Conservation (phyloP, 2,329 filamentous ascomycete genomes). For the Xylariaceae sp. region DNA sequence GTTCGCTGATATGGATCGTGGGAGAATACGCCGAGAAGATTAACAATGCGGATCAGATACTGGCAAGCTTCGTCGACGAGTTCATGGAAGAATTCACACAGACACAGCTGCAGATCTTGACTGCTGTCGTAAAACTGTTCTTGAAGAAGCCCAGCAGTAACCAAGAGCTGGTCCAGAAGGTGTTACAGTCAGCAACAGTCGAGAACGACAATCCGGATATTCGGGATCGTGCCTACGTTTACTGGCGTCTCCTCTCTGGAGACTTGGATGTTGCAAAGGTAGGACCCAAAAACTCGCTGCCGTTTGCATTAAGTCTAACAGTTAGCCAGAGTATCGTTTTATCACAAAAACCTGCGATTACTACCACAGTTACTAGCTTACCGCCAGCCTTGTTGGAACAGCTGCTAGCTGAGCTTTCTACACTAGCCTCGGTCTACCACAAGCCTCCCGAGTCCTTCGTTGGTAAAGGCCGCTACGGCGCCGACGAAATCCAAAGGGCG, state of each 20-base stretch:
- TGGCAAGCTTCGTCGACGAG: conserved; percentile 84
- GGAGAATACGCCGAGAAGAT: conserved; percentile 99
- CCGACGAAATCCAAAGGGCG: conserved; percentile 88
- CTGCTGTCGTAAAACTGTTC: conserved; percentile 95
- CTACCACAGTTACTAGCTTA: conserved; percentile 87
- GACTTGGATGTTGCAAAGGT: conserved; percentile 88
- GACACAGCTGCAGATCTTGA: conserved; percentile 97
- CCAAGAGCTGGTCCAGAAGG: conserved; percentile 88
- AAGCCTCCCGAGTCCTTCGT: conserved; percentile 98
- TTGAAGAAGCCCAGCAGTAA: conserved; percentile 92
- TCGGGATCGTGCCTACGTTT: conserved; percentile 93
- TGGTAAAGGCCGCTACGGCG: conserved; percentile 88
- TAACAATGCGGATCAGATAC: conserved; percentile 93
- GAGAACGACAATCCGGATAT: conserved; percentile 98
- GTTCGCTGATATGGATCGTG: conserved; percentile 95
- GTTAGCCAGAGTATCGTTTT: conserved; percentile 72
- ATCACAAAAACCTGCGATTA: conserved; percentile 90
- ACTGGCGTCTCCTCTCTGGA: conserved; percentile 93
- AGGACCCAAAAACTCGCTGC: conserved; percentile 19
- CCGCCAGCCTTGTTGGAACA: conserved; percentile 80
- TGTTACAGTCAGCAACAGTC: conserved; percentile 85
- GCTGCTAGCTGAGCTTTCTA: conserved; percentile 87
- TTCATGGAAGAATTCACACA: conserved; percentile 97
- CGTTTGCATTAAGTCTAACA: conserved; percentile 22
- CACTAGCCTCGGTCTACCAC: conserved; percentile 95